Conservation (phyloP, 805 yeast species). For the Pichia rugopelliculosa region DNA sequence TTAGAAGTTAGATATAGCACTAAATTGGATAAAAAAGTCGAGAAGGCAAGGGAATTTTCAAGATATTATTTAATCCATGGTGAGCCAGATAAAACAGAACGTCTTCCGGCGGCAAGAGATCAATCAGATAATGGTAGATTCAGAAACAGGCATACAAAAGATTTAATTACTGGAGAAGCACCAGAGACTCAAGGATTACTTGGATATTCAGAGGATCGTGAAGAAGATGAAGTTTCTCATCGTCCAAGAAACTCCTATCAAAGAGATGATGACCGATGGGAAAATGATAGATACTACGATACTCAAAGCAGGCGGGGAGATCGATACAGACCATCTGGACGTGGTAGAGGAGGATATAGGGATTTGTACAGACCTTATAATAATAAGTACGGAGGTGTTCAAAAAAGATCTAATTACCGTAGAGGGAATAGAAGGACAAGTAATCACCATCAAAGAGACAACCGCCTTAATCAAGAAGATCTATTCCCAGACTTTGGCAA, state of each 20-base stretch:
- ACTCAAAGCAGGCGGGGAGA: background rate
- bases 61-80: slow-evolving; percentile 65
- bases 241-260: background rate
- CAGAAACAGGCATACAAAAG: slow-evolving; percentile 14
- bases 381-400: background rate
- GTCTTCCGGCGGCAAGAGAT: slow-evolving; percentile 19
- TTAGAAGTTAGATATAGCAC: slow-evolving; percentile 41
- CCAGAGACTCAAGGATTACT: slow-evolving; percentile 33
- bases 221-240: slow-evolving; percentile 18
- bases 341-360: background rate
- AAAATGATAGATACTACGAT: background rate
- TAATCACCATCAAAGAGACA: background rate
- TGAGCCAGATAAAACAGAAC: slow-evolving; percentile 46
- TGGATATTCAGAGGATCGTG: slow-evolving; percentile 26
- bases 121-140: slow-evolving; percentile 7
- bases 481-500: background rate
- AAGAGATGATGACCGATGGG: background rate
- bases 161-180: slow-evolving; percentile 30
- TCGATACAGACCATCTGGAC: background rate
- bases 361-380: background rate
- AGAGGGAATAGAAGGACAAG: background rate
- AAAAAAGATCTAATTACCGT: background rate
- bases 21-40: slow-evolving; percentile 47
- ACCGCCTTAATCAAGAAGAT: background rate
- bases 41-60: slow-evolving; percentile 50